Base-by-base conservation (phyloP, 345 rosid species). In the Citrus maxima region DNA sequence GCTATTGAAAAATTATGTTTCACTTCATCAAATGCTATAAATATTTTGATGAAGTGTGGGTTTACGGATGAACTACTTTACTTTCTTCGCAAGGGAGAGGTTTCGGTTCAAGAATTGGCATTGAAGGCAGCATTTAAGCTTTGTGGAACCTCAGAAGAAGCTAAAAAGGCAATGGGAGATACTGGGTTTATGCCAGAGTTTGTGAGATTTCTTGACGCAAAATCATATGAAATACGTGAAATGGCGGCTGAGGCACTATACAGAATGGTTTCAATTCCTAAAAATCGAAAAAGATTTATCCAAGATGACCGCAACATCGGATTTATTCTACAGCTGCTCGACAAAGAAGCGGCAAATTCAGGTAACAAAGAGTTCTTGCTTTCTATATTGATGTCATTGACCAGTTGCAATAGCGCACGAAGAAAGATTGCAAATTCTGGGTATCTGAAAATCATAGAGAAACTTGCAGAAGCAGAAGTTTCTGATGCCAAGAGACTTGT, bases 131-230 rank as follows among this genome's bases (percentile, higher is more conserved):
- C 97, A 37, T 86, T 65, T 27, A 89, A 85, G 86, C 89, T 95
- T 9, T 89, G 88, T 80, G 80, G 82, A 25, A 78, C 89, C 64
- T 87, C 91, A 3, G 98, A 92, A 78, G 98, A 89, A 73, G 85
- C 90, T 21, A 92, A 84, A 72, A 89, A 81, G 73, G 84, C 88
- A 71, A 85, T 95, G 91, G 97, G 97, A 0, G 97, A 91, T 21
- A 84, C 91, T 0, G 98, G 99, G 37, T 93, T 93, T 80, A 92
- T 93, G 93, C 76, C 93, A 0, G 99, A 93, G 82, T 86, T 93
- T 49, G 88, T 93, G 3, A 89, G 84, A 51, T 88, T 93, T 72
- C 94, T 95, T 4, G 91, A 89, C 25, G 93, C 97, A 4, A 95
- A 95, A 78, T 90, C 98, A 2, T 80, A 84, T 32, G 93, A 91